Base-by-base conservation (phyloP, 1,139 yeast genomes). In the Sugiyamaella neomexicana region DNA sequence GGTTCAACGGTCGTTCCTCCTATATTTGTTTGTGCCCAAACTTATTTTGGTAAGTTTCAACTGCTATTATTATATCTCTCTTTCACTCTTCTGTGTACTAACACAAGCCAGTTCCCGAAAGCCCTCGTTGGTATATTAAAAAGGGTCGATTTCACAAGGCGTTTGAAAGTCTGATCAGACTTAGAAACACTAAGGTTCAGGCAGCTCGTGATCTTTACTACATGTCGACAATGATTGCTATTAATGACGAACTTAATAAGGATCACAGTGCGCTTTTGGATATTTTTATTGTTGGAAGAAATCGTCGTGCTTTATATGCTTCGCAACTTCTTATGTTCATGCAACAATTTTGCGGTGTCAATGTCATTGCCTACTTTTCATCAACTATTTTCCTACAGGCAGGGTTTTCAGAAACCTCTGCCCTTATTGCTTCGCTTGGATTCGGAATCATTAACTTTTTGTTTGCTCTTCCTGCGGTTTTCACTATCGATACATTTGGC, bases 291-390 rank as follows among this genome's bases (percentile, higher is more conserved):
- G 76, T 86, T 50, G 80, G 93, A 69, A 81, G 96, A 75, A 87
- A 88, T 72, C 80, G 96, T 72, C 85, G 89, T 65, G 96, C 93
- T 55, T 82, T 89, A 9, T 64, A 85, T 55, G 96, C 89, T 54
- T 82, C 96, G 2, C 86, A 86, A 80, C 78, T 88, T 59, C 88
- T 84, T 59, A 89, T 89, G 83, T 86, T 88, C 68, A 86, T 86
- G 89, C 96, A 89, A 74, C 96, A 89, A 69, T 86, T 89, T 75
- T 89, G 96, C 72, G 96, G 96, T 65, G 84, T 89, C 67, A 89
- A 89, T 65, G 95, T 88, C 53, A 88, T 89, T 72, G 95, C 96
- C 16, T 67, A 66, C 54, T 67, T 61, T 55, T 83, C 89, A 0
- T 82, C 90, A 0, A 77, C 86, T 10, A 88, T 89, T 59, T 89